phyloP scores from a whole-genome alignment of 305 asterid species.

The Solanum chacoense region DNA sequence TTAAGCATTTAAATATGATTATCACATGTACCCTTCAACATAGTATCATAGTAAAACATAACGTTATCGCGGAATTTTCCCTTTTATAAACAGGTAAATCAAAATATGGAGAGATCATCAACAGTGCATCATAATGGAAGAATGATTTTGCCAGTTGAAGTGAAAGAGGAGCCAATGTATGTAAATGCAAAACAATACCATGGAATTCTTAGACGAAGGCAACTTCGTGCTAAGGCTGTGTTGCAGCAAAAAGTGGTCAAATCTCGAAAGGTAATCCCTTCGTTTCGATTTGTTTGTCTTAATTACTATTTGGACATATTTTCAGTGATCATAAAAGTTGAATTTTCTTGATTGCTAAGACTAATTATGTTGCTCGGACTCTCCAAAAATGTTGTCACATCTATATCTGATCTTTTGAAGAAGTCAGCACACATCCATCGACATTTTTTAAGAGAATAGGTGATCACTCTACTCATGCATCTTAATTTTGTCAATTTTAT shows the following conservation, averaged over 20 bases:
- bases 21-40: neutral
- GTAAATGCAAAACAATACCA: conserved; percentile 31
- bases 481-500: neutral
- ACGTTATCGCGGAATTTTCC: neutral
- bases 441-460: neutral
- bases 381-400: neutral
- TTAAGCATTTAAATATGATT: neutral
- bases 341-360: neutral
- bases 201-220: conserved; percentile 27
- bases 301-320: neutral
- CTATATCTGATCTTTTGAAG: neutral
- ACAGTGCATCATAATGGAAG: neutral
- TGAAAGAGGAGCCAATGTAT: conserved; percentile 26
- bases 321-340: neutral
- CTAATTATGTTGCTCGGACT: neutral
- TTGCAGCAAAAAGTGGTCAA: conserved; percentile 15
- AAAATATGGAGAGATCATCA: neutral
- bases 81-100: conserved; percentile 2
- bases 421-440: neutral
- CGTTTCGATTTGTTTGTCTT: neutral
- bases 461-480: neutral
- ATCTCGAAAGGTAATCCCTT: conserved; percentile 15
- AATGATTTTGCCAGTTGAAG: conserved; percentile 20
- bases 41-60: neutral
- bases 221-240: conserved; percentile 24